A percentile compares a stretch with the other conserved stretches of the same genome.
phyloP scores from a whole-genome alignment of 2,329 filamentous ascomycete species.

The Hirsutella thompsonii region DNA sequence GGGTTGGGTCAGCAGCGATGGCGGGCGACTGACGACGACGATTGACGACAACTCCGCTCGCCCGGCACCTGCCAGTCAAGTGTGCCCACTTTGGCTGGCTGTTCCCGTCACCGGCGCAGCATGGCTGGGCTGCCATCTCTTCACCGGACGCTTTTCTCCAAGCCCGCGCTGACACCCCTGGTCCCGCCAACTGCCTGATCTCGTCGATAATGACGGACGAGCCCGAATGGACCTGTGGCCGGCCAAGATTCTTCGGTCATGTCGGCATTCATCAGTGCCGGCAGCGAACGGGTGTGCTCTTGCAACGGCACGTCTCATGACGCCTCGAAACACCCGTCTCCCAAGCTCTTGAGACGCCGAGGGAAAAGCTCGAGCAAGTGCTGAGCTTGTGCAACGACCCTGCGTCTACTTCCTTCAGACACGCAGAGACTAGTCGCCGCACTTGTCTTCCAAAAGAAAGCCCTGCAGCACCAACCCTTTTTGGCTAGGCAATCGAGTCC shows the following conservation, averaged over 20 bases:
- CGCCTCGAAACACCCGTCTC: neutral
- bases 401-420: slow-evolving; percentile 7
- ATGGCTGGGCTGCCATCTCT: too few species aligned
- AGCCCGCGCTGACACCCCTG: too few species aligned
- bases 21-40: neutral
- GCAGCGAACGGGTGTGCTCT: neutral
- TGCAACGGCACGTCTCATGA: neutral
- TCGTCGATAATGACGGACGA: too few species aligned
- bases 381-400: slow-evolving; percentile 1
- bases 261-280: neutral
- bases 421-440: slow-evolving; percentile 7
- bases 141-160: too few species aligned
- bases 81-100: too few species aligned
- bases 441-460: slow-evolving; percentile 8
- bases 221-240: too few species aligned
- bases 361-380: neutral
- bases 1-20: neutral
- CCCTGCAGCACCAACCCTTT: slow-evolving; percentile 5
- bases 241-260: neutral
- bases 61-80: too few species aligned
- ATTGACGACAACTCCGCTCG: too few species aligned
- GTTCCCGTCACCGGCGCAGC: too few species aligned
- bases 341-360: neutral
- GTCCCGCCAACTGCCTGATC: too few species aligned
- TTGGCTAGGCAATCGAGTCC: slow-evolving; percentile 1